Base-by-base conservation (phyloP, 2,329 filamentous ascomycete genomes). In the Didymella glomerata region DNA sequence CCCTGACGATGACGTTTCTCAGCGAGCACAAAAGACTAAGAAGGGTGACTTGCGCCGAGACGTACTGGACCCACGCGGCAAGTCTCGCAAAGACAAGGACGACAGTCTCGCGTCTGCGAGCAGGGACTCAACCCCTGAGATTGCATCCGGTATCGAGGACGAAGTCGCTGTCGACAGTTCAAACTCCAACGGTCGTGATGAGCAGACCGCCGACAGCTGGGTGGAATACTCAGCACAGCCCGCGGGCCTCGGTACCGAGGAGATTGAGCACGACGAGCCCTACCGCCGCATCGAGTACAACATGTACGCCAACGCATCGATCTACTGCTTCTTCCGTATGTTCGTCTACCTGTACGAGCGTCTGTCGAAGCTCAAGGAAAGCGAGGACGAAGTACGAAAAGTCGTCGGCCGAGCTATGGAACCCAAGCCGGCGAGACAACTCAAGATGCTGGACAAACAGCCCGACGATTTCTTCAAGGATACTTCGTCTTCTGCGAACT, bases 301-400 rank as follows among this genome's bases (percentile, higher is more conserved):
- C 74, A 87, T 98, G 74, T 99, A 96, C 80, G 90, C 89, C 75
- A 98, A 97, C 76, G 86, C 92, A 69, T 92, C 90, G 3, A 89
- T 99, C 60, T 97, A 93, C 74, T 93, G 95, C 78, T 98, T 99
- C 83, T 90, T 99, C 81, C 91, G 90, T 67, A 89, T 97, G 61
- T 95, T 99, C 76, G 88, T 97, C 73, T 90, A 90, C n/a, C 82
- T 99, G 5, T 98, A 97, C 78, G 87, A 88, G 70, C 88, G 95
- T 40, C 84, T 99, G 14, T 83, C 90, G 63, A 90, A 90, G 61
- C 87, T 98, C 76, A 98, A 98, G 80, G 84, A 89, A 58, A 89
- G 89, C 71, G 90, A 91, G 68, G 83, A 85, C 3, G 86, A 88
- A 44, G 93, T 96, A 10, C 83, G 86, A 47, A 85, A 88, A 67